Base-by-base conservation (phyloP, 2,329 filamentous ascomycete species). In the Neobulgaria alba region DNA sequence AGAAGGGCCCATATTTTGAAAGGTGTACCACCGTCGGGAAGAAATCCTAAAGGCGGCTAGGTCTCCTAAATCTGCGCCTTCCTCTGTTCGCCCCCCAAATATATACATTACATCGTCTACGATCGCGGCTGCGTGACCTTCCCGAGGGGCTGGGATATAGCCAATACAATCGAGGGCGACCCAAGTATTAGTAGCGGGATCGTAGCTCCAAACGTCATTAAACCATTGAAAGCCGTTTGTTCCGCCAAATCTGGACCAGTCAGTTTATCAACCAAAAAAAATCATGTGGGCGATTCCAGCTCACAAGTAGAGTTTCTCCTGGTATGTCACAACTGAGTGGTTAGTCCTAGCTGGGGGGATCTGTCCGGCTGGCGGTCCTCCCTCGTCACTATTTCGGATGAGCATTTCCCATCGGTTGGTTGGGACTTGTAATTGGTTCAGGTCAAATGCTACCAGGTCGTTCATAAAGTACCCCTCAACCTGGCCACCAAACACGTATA, bases 71-170 rank as follows among this genome's bases (percentile, higher is more conserved):
- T 98, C 92, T 19, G 81, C 77, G 1, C 92, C 92, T 53, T 96
- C 89, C 58, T 95, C 87, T 0, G 88, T 95, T 45, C 92, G 83
- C 33, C 92, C 92, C 53, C 93, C 93, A 61, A 98, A 98, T 46
- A 98, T 80, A 66, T 98, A 98, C 93, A 98, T 98, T 45, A 95
- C 92, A 60, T 98, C 92, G 60, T 92, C 87, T 32, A 98, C 89
- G 15, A 98, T 70, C 3, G 90, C 82, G 10, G 92, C 87, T 10
- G 93, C 89, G 61, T 98, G 92, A 3, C 92, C 92, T 69, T 98
- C 92, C 46, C 92, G 79, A 14, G 90, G 82, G 2, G 88, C 82
- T 1, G 93, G 92, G 45, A 98, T 96, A 62, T 95, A 98, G 26
- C 92, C 92, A 56, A 96, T 95, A 61, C 92, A 98, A 57, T 96